Percentiles rank a stretch among this genome's conserved stretches.
Conservation (phyloP, 805 yeast genomes). For the Kazachstania viticola region DNA sequence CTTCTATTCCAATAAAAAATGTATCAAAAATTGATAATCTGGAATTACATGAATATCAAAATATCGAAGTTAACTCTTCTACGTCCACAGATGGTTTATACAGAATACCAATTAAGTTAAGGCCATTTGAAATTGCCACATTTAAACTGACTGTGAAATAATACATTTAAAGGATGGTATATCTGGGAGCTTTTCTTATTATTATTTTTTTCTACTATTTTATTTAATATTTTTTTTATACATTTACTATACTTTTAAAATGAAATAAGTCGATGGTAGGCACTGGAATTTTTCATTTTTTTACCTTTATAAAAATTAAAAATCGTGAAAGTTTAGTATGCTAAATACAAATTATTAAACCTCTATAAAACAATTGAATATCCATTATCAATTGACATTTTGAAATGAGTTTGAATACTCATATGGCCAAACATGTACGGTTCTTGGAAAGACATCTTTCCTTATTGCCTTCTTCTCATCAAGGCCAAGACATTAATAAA, state of each 20-base stretch:
- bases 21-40: constrained; percentile 48
- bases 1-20: constrained; percentile 34
- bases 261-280: too few relatives aligned
- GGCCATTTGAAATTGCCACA: constrained; percentile 69
- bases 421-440: constrained; percentile 20
- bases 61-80: constrained; percentile 24
- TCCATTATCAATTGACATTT: too few relatives aligned
- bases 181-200: not conserved
- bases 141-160: constrained; percentile 23
- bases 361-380: too few relatives aligned
- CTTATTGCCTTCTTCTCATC: constrained; percentile 43
- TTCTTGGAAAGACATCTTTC: constrained; percentile 42
- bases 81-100: constrained; percentile 28
- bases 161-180: too few relatives aligned
- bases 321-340: too few relatives aligned
- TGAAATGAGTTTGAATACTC: not conserved
- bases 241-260: too few relatives aligned
- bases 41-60: constrained; percentile 38
- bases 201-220: too few relatives aligned
- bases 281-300: too few relatives aligned
- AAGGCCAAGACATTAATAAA: constrained; percentile 57
- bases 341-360: too few relatives aligned
- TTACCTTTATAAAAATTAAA: too few relatives aligned
- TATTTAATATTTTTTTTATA: too few relatives aligned
- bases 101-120: constrained; percentile 35